Percentiles rank a stretch among this genome's conserved stretches.
phyloP scores from a whole-genome alignment of 148 eudicot species.

The Fagopyrum esculentum region DNA sequence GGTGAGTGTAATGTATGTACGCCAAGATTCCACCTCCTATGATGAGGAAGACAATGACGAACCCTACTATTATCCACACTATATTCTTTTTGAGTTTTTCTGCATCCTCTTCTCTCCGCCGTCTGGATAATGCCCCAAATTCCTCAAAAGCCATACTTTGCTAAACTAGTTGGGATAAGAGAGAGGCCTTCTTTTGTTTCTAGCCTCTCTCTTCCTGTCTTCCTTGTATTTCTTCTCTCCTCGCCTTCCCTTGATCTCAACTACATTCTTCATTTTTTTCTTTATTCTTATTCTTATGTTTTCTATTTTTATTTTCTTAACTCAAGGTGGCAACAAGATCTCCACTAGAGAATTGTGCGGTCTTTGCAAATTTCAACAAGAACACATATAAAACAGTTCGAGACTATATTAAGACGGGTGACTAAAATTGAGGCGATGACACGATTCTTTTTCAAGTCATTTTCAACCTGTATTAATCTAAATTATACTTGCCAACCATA shows the following conservation, averaged over 20 bases:
- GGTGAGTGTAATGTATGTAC: conserved; percentile 18
- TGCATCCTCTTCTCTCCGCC: conserved; percentile 42
- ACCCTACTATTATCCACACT: conserved; percentile 15
- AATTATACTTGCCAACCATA: no score
- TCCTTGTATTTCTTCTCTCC: neutral
- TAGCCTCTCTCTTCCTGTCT: neutral
- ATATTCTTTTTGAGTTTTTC: conserved; percentile 36
- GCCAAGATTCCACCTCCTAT: conserved; percentile 36
- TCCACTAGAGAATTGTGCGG: neutral
- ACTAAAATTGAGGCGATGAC: neutral
- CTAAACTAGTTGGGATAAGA: neutral
- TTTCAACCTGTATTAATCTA: neutral
- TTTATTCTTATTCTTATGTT: neutral
- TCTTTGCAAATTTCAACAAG: neutral
- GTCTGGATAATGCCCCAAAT: conserved; percentile 57
- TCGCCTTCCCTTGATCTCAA: neutral
- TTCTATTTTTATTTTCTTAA: neutral
- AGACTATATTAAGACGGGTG: neutral
- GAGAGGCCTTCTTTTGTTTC: neutral
- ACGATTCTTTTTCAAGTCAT: neutral
- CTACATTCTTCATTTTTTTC: neutral
- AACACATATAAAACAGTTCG: neutral
- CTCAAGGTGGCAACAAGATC: neutral
- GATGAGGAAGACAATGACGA: conserved; percentile 28
- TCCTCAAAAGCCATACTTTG: conserved; percentile 61